These are phyloP conservation scores for Heimioporus sp. DNA, from an alignment of 768 basidiomycete species.

Conservation along the genomic window DNA sequence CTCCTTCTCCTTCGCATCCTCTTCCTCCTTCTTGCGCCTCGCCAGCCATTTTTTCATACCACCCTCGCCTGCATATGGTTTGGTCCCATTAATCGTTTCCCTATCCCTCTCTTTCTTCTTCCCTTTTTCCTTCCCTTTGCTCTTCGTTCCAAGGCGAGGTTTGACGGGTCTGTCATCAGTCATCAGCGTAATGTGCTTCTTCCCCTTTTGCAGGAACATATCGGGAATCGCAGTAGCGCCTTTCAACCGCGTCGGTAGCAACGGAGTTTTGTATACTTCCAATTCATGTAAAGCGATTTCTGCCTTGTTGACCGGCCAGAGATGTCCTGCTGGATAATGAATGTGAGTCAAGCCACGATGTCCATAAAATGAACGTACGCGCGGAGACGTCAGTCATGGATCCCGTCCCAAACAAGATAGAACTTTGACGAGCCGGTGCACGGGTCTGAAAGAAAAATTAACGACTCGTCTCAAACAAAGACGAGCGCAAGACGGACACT, in stretches of 20 bases:
- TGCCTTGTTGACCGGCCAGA: slow-evolving; percentile 48
- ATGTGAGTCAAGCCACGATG: slow-evolving; percentile 14
- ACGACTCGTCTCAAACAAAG: neutral
- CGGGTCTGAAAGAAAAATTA: slow-evolving; percentile 36
- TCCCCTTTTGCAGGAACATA: slow-evolving; percentile 57
- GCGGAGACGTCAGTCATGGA: slow-evolving; percentile 33
- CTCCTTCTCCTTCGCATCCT: slow-evolving; percentile 41
- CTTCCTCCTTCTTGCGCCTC: slow-evolving; percentile 55
- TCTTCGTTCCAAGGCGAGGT: slow-evolving; percentile 45
- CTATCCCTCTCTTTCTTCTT: slow-evolving; percentile 36
- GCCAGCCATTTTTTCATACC: slow-evolving; percentile 77
- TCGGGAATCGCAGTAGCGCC: slow-evolving; percentile 49
- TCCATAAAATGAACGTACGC: slow-evolving; percentile 24
- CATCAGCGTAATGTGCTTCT: slow-evolving; percentile 52
- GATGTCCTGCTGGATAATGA: slow-evolving; percentile 19
- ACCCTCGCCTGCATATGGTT: slow-evolving; percentile 77
- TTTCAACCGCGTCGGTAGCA: slow-evolving; percentile 59
- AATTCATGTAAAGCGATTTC: slow-evolving; percentile 69
- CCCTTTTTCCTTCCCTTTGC: slow-evolving; percentile 33
- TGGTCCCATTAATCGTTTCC: slow-evolving; percentile 49
- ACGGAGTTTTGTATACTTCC: slow-evolving; percentile 77
- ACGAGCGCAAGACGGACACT: slow-evolving; percentile 40
- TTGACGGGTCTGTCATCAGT: slow-evolving; percentile 52
- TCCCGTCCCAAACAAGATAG: slow-evolving; percentile 46
- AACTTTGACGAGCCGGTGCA: slow-evolving; percentile 51